Evolutionary conservation across 345 rosid species (phyloP).

Genomic region (Tarenaya hassleriana): DNA sequence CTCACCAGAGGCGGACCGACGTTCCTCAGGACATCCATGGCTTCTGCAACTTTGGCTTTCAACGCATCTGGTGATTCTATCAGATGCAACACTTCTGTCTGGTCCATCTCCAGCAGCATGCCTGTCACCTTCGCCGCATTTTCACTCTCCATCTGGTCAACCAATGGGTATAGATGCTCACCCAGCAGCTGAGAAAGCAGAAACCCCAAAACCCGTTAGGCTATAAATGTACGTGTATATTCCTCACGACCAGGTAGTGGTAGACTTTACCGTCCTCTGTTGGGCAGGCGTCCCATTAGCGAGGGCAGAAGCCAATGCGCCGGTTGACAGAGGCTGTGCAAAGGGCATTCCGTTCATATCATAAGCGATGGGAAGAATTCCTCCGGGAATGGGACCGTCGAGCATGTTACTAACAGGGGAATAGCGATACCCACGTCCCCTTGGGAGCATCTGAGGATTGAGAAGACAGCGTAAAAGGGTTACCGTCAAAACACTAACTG

Average conservation of each 20-base stretch:
- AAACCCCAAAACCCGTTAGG: neutral
- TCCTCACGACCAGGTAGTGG: neutral
- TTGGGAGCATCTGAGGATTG: conserved; percentile 61
- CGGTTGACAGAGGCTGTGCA: conserved; percentile 47
- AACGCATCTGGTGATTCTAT: conserved; percentile 73
- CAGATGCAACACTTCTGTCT: conserved; percentile 66
- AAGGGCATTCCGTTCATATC: conserved; percentile 60
- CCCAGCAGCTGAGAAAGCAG: conserved; percentile 62
- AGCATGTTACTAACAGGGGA: conserved; percentile 81
- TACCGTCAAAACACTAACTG: neutral
- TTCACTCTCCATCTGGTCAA: conserved; percentile 62
- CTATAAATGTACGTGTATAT: conserved; percentile 1
- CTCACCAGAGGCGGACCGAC: conserved; percentile 38
- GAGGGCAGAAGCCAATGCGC: conserved; percentile 64
- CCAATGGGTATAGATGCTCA: conserved; percentile 66
- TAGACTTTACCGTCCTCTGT: conserved; percentile 58
- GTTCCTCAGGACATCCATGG: conserved; percentile 60
- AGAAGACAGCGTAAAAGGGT: neutral
- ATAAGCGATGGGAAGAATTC: conserved; percentile 67
- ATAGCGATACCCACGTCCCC: conserved; percentile 73
- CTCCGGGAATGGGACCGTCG: conserved; percentile 66
- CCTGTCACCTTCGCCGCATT: conserved; percentile 75
- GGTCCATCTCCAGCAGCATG: conserved; percentile 83
- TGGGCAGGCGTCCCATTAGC: conserved; percentile 61
- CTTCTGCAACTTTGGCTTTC: conserved; percentile 68